These are phyloP conservation scores for Camellia granthamiana DNA, from an alignment of 148 eudicot species.

Conservation along the genomic window DNA sequence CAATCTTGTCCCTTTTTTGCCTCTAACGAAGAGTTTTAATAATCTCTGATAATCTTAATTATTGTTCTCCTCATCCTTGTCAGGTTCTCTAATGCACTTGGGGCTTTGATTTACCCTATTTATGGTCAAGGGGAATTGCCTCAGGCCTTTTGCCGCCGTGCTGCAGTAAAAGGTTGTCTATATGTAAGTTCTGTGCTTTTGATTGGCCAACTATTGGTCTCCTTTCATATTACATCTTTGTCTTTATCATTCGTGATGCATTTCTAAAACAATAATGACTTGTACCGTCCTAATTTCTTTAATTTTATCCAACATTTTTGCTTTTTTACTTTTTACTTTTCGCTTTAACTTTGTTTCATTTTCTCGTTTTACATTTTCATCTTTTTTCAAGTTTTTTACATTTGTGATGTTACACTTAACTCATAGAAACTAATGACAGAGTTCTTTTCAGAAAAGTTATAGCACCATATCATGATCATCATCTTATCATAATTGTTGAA, in stretches of 20 bases:
- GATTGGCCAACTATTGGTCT: too few relatives aligned
- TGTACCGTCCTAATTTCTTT: background rate
- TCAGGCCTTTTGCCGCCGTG: conserved; percentile 95
- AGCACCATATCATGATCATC: too few relatives aligned
- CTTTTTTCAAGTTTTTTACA: too few relatives aligned
- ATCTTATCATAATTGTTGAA: too few relatives aligned
- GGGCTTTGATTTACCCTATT: conserved; percentile 86
- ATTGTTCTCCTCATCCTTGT: conserved; percentile 12
- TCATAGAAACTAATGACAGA: too few relatives aligned
- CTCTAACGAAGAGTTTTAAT: too few relatives aligned
- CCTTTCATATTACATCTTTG: background rate
- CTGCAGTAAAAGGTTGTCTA: conserved; percentile 96
- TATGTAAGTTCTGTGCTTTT: conserved; percentile 56
- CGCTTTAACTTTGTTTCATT: background rate
- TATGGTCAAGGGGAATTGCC: conserved; percentile 96
- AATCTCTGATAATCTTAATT: background rate
- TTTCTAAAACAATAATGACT: background rate
- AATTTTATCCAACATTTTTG: background rate
- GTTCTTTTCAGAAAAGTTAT: too few relatives aligned
- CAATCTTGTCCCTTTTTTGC: background rate
- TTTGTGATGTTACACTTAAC: too few relatives aligned
- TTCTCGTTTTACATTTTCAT: background rate
- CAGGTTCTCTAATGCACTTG: conserved; percentile 80
- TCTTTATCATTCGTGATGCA: background rate
- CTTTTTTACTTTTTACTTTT: background rate